Percentiles rank a stretch among this genome's conserved stretches.
Conservation (phyloP, 257 asterid genomes). For the Gynochthodes officinalis region DNA sequence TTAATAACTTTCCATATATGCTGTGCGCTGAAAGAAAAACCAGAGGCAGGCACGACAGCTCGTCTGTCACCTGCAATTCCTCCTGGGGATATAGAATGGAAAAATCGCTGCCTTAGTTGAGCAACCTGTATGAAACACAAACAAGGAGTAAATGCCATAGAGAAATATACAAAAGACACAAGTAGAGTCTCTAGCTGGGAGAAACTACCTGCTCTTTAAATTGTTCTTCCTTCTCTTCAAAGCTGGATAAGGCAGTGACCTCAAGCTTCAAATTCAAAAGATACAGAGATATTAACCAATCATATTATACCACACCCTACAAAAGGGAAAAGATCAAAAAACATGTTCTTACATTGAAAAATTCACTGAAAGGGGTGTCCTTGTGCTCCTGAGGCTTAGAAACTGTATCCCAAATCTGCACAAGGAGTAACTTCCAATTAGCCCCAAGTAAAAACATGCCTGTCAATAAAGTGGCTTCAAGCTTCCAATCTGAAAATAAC, state of each 20-base stretch:
- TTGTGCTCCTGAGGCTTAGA: constrained; percentile 89
- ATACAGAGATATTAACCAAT: background rate
- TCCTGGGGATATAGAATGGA: constrained; percentile 82
- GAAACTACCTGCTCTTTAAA: constrained; percentile 68
- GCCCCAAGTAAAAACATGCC: constrained; percentile 2
- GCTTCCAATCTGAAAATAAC: background rate
- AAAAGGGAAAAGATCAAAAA: background rate
- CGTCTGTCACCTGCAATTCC: constrained; percentile 95
- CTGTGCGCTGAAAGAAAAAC: constrained; percentile 74
- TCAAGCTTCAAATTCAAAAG: constrained; percentile 53
- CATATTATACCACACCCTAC: no score
- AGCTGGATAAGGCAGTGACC: constrained; percentile 81
- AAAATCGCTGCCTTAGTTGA: constrained; percentile 62
- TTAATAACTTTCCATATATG: constrained; percentile 84
- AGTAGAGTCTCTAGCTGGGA: background rate
- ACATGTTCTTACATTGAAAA: constrained; percentile 75
- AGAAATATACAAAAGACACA: background rate
- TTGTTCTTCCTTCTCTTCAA: constrained; percentile 80
- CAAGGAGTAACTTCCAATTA: background rate
- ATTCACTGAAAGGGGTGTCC: constrained; percentile 86
- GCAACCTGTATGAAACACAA: constrained; percentile 51
- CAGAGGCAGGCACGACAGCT: constrained; percentile 91
- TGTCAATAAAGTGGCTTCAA: background rate
- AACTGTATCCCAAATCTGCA: constrained; percentile 94
- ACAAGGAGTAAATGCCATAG: background rate